phyloP scores from a whole-genome alignment of 805 yeast genomes.

The Candida namnaoensis region DNA sequence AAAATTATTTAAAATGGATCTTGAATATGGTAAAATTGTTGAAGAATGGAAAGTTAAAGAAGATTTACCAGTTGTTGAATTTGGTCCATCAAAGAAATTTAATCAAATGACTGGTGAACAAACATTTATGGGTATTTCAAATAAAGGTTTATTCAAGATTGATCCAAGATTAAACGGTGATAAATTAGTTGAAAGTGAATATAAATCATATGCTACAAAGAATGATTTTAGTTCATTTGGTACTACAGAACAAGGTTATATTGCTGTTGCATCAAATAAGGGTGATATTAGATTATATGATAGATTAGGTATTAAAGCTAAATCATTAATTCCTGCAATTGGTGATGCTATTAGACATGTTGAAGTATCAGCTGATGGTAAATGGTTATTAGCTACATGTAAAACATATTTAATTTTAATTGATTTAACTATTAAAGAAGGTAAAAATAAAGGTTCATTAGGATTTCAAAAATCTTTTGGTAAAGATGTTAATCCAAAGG shows the following conservation, averaged over 20 bases:
- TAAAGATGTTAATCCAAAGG: constrained; percentile 56
- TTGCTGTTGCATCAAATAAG: constrained; percentile 66
- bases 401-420: constrained; percentile 59
- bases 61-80: constrained; percentile 39
- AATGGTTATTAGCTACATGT: constrained; percentile 78
- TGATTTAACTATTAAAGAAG: constrained; percentile 56
- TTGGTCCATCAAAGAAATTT: constrained; percentile 67
- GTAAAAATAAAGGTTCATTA: constrained; percentile 45
- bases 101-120: constrained; percentile 68
- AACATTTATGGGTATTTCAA: constrained; percentile 63
- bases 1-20: constrained; percentile 64
- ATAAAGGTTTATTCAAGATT: constrained; percentile 58
- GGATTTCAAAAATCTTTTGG: constrained; percentile 65
- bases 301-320: constrained; percentile 65
- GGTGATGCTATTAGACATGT: constrained; percentile 67
- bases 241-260: constrained; percentile 64
- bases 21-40: constrained; percentile 71
- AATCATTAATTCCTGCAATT: constrained; percentile 71
- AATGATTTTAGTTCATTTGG: constrained; percentile 50
- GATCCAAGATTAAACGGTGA: constrained; percentile 66
- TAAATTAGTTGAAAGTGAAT: constrained; percentile 51
- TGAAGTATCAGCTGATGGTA: constrained; percentile 72
- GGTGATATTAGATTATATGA: constrained; percentile 78
- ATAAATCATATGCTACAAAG: constrained; percentile 46
- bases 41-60: constrained; percentile 71